Evolutionary conservation across 345 rosid genomes (phyloP).

Genomic region (Brassica incana): DNA sequence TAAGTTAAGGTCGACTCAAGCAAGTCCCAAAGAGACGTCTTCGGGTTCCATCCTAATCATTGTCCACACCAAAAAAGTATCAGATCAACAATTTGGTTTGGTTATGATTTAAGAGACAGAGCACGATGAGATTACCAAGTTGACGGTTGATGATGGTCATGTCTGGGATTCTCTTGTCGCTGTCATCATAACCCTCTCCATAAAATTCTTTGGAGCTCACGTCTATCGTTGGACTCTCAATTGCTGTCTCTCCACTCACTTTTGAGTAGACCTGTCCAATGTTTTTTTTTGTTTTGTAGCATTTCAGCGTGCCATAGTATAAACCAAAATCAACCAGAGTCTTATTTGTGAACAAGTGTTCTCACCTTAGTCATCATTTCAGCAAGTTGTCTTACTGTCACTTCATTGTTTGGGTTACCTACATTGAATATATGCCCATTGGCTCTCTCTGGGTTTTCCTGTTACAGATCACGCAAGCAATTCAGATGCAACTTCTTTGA

Average conservation of each 20-base stretch:
- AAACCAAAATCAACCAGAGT: background rate
- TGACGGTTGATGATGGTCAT: conserved; percentile 96
- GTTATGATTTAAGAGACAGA: background rate
- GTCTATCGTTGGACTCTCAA: conserved; percentile 76
- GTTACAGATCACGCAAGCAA: conserved; percentile 6
- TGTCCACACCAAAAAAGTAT: background rate
- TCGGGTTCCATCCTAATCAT: conserved; percentile 86
- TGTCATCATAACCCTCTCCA: conserved; percentile 93
- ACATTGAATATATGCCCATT: conserved; percentile 96
- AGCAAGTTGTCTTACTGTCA: conserved; percentile 95
- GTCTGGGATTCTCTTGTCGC: conserved; percentile 98
- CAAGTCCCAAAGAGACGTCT: conserved; percentile 95
- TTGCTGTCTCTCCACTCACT: conserved; percentile 70
- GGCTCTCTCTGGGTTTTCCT: conserved; percentile 97
- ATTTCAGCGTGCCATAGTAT: background rate
- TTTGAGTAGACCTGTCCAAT: conserved; percentile 65
- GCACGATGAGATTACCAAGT: conserved; percentile 54
- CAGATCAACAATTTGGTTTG: background rate
- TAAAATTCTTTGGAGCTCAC: conserved; percentile 91
- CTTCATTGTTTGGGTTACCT: conserved; percentile 99
- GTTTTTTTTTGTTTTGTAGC: background rate
- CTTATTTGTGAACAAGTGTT: background rate
- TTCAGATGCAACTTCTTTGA: conserved; percentile 25
- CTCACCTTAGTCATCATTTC: conserved; percentile 97
- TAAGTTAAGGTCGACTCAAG: conserved; percentile 94